Conservation (phyloP, 2,329 filamentous ascomycete genomes). For the Botrytis aclada region DNA sequence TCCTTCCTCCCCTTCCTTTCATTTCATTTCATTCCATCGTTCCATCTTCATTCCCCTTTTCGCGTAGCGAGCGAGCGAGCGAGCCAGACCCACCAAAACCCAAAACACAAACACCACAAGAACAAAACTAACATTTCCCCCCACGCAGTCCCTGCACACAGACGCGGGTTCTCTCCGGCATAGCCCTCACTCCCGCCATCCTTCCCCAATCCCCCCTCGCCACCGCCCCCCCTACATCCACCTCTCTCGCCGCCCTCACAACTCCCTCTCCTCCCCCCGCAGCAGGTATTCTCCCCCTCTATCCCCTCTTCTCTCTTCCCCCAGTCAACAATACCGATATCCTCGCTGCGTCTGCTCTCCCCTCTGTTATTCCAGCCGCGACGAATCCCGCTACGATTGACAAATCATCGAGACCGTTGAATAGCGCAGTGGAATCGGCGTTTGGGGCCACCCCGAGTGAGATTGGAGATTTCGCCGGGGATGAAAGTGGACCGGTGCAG, state of each 20-base stretch:
- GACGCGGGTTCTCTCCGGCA: background rate
- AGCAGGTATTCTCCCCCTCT: background rate
- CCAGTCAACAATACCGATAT: background rate
- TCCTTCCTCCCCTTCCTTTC: background rate
- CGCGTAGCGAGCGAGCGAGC: background rate
- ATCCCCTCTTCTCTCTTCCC: background rate
- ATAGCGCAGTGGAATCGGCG: background rate
- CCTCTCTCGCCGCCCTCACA: background rate
- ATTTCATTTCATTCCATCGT: background rate
- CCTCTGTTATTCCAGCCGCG: background rate
- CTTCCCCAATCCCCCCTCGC: background rate
- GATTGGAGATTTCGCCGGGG: background rate
- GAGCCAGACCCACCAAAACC: background rate
- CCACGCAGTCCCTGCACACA: constrained; percentile 2
- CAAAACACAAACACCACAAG: background rate
- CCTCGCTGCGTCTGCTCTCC: background rate
- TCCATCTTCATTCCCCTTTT: too few relatives aligned
- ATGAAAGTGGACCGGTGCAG: background rate
- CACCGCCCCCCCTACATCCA: background rate
- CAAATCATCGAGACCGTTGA: background rate
- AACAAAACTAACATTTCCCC: background rate
- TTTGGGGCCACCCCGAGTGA: background rate
- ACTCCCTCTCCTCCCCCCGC: background rate
- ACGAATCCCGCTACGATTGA: background rate
- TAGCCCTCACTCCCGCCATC: background rate